Evolutionary conservation across 179 eudicot species (phyloP), one percentile per base, ranked within the genome.

Genomic region (Gypsophila paniculata): DNA sequence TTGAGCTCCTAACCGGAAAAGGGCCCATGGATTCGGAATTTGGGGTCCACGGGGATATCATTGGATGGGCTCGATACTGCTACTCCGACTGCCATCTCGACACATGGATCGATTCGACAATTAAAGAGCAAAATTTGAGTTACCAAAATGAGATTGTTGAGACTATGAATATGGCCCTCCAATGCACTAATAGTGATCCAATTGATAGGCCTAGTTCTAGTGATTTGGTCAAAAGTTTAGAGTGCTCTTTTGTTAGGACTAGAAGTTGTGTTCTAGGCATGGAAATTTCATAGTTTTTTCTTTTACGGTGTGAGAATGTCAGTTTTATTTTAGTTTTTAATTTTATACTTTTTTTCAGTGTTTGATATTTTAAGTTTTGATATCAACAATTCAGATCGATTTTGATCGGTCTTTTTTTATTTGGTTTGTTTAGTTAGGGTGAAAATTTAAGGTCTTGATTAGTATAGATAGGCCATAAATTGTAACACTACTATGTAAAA

Each of bases 1-100:
- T 93, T 17, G 83, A 87, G 62, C 82, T 93, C 57, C 83, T 93
- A 58, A 93, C 96, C 3, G 97, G 98, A 39, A 87, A 65, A 66
- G 76, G 77, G 3, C 88, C 89, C 4, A 70, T 19, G 0, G 95
- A 86, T 18, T 15, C 76, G 3, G 88, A 85, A 76, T 72, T 84
- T 6, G 94, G 88, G 21, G 70, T 60, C 76, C 89, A 85, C 5
- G 78, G 77, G 19, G 82, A 78, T 58, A 39, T 91, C 15, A 83
- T 91, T 0, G 93, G 77, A 51, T 93, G 98, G 97, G 96, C 96
- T 13, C 80, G 84, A 3, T 86, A 89, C 10, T 89, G 96, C 82
- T 93, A 93, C 80, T 85, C 97, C 0, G 97, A 93, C 15, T 87
- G 96, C 62, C 97, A 86, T 80, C 84, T 93, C 4, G 96, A 91